Percentiles rank a stretch among this genome's conserved stretches.
Evolutionary conservation across 108 stramenopile species (phyloP).

Genomic region (Pelagomonas calceolata): DNA sequence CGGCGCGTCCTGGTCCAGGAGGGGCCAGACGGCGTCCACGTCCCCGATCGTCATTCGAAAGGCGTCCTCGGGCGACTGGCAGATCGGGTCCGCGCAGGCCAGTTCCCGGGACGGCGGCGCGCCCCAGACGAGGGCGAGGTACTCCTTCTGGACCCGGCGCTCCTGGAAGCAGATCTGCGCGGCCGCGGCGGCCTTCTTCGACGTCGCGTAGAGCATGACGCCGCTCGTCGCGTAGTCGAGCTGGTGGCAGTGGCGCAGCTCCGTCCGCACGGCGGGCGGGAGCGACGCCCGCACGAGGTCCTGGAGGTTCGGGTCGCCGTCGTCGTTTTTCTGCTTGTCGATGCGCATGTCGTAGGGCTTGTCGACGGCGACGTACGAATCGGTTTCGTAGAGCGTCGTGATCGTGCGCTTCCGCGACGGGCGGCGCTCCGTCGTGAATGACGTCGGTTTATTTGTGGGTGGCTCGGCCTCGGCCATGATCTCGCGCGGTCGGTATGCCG

Average conservation of each 20-base stretch:
- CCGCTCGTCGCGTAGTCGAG: conserved; percentile 76
- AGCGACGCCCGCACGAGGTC: too few relatives aligned
- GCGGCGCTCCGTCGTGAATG: too few relatives aligned
- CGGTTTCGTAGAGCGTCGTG: conserved; percentile 48
- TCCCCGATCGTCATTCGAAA: not conserved
- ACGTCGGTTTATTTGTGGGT: too few relatives aligned
- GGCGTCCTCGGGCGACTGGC: not conserved
- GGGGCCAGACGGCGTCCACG: not conserved
- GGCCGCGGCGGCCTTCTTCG: conserved; percentile 37
- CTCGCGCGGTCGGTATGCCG: too few relatives aligned
- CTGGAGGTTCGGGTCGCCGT: too few relatives aligned
- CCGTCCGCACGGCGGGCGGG: too few relatives aligned
- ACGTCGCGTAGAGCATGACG: conserved; percentile 51
- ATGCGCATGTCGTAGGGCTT: conserved; percentile 77
- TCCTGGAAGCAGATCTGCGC: conserved; percentile 49
- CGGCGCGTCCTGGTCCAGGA: too few relatives aligned
- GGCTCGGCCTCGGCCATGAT: too few relatives aligned
- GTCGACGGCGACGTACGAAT: conserved; percentile 55
- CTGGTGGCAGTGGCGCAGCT: conserved; percentile 65
- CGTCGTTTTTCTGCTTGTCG: conserved; percentile 26
- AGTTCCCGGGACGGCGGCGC: not conserved
- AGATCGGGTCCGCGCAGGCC: not conserved
- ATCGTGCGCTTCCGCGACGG: too few relatives aligned
- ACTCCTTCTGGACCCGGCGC: conserved; percentile 50
- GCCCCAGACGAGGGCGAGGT: conserved; percentile 56